Conservation (phyloP, 176 grass and related monocot genomes). For the Stipa capillata region DNA sequence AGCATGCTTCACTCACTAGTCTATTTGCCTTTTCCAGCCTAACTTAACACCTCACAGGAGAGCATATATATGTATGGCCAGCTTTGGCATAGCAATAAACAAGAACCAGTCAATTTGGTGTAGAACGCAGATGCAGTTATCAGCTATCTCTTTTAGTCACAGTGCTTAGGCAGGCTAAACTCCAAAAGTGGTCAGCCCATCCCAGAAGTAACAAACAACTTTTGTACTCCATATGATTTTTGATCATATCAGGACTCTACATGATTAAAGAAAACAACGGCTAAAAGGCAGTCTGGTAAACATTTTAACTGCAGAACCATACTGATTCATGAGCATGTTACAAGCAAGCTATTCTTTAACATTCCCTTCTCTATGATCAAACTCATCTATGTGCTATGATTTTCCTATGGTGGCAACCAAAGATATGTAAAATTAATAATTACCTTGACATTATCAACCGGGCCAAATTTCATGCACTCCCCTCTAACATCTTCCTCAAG, state of each 20-base stretch:
- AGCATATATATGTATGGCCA: neutral
- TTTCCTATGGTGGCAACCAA: neutral
- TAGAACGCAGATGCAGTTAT: too few species aligned
- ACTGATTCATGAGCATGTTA: neutral
- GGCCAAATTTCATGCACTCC: constrained; percentile 63
- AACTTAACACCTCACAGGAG: neutral
- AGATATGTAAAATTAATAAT: neutral
- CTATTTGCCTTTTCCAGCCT: neutral
- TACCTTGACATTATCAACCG: too few species aligned
- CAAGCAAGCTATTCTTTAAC: neutral
- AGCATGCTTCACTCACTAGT: too few species aligned
- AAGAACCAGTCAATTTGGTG: neutral
- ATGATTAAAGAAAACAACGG: too few species aligned
- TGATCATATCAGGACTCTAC: neutral
- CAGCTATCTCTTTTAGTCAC: too few species aligned
- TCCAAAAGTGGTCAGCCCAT: neutral
- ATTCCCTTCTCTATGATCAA: neutral
- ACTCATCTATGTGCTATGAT: neutral
- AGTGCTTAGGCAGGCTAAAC: neutral
- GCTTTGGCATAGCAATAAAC: neutral
- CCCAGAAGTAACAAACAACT: neutral
- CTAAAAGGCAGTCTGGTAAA: neutral
- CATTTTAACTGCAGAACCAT: too few species aligned
- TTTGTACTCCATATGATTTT: neutral
- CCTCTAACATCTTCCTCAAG: constrained; percentile 73